phyloP scores from a whole-genome alignment of 352 stramenopile species.

The Globisporangium paroecandrum region DNA sequence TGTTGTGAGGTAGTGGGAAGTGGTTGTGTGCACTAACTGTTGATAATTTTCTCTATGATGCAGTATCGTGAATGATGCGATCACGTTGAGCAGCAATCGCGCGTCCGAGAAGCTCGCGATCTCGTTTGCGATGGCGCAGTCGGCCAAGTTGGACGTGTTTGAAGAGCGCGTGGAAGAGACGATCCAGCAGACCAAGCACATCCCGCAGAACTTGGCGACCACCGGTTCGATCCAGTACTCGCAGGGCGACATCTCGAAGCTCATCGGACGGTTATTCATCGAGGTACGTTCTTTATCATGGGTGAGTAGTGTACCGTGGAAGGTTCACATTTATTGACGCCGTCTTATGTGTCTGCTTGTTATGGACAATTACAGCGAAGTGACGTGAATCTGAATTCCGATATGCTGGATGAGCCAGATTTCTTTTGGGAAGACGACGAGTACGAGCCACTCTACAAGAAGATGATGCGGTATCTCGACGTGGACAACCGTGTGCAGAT shows the following conservation, averaged over 20 bases:
- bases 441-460: conserved; percentile 91
- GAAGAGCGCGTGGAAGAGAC: conserved; percentile 88
- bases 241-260: conserved; percentile 87
- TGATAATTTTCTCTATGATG: no score
- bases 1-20: no score
- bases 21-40: no score
- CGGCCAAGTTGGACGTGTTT: conserved; percentile 91
- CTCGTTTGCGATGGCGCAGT: conserved; percentile 92
- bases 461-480: conserved; percentile 91
- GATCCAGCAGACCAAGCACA: conserved; percentile 85
- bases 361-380: conserved; percentile 48
- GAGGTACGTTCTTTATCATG: conserved; percentile 31
- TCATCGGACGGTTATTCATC: conserved; percentile 90
- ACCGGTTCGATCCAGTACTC: conserved; percentile 90
- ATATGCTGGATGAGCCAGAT: conserved; percentile 93
- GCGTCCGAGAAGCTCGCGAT: conserved; percentile 90
- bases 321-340: neutral
- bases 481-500: conserved; percentile 91
- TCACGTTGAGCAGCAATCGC: conserved; percentile 77
- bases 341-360: conserved; percentile 15
- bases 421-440: conserved; percentile 95
- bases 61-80: conserved; percentile 77
- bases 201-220: conserved; percentile 84
- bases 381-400: conserved; percentile 92
- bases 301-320: neutral